Conservation (phyloP, 1,139 yeast genomes). For the Taphrina confusa region DNA sequence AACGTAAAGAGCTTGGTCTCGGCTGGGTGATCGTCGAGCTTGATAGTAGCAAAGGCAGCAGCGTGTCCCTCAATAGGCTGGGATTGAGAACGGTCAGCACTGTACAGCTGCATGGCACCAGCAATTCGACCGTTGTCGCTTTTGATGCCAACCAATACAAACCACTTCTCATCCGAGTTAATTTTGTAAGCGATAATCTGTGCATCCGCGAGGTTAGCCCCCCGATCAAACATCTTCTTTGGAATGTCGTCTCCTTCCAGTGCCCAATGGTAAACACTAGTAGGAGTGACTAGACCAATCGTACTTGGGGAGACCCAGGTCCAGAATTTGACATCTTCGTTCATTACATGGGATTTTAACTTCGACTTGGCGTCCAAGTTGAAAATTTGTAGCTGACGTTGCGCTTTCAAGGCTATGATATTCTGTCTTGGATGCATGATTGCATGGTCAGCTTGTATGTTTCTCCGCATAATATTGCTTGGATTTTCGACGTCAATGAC, state of each 20-base stretch:
- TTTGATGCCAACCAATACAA: slow-evolving; percentile 90
- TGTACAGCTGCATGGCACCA: slow-evolving; percentile 91
- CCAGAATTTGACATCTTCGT: slow-evolving; percentile 93
- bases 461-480: slow-evolving; percentile 75
- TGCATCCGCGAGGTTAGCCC: slow-evolving; percentile 71
- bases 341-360: slow-evolving; percentile 80
- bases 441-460: slow-evolving; percentile 97
- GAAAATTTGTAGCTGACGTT: slow-evolving; percentile 71
- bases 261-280: slow-evolving; percentile 76
- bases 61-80: slow-evolving; percentile 99
- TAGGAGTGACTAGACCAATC: slow-evolving; percentile 81
- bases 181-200: slow-evolving; percentile 91
- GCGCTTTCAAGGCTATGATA: slow-evolving; percentile 91
- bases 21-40: slow-evolving; percentile 68
- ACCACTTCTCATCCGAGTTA: slow-evolving; percentile 83
- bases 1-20: slow-evolving; percentile 86
- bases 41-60: slow-evolving; percentile 77
- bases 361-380: slow-evolving; percentile 85
- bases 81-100: slow-evolving; percentile 83
- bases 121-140: slow-evolving; percentile 94
- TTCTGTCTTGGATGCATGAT: slow-evolving; percentile 90
- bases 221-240: slow-evolving; percentile 75
- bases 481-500: slow-evolving; percentile 80
- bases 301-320: slow-evolving; percentile 77
- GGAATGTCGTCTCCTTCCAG: slow-evolving; percentile 82